These are phyloP conservation scores for Sugiyamaella castrensis DNA, from an alignment of 1,139 yeast genomes.

Conservation along the genomic window DNA sequence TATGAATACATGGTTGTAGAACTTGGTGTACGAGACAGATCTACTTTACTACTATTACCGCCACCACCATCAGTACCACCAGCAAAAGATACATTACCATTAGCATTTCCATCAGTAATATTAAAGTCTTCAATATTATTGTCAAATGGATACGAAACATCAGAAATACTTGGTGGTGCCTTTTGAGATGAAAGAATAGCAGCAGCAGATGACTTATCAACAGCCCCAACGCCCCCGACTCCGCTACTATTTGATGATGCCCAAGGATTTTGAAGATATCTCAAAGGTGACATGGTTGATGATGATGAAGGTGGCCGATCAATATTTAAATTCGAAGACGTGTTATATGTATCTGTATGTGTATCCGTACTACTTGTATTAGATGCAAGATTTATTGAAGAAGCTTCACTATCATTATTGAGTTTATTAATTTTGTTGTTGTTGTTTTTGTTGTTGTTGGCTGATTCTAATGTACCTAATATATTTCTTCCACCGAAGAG, in stretches of 20 bases:
- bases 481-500: too few relatives aligned
- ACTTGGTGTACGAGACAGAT: conserved; percentile 28
- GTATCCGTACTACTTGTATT: not conserved
- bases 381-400: not conserved
- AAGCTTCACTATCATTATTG: not conserved
- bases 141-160: conserved; percentile 10
- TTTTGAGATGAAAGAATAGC: conserved; percentile 12
- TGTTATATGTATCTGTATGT: conserved; percentile 1
- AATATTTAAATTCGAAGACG: not conserved
- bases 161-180: conserved; percentile 21
- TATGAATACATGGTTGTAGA: conserved; percentile 25
- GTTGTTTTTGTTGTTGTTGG: too few relatives aligned
- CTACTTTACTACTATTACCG: not conserved
- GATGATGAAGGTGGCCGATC: conserved; percentile 2
- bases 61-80: not conserved
- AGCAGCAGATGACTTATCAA: conserved; percentile 1
- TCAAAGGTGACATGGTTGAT: conserved; percentile 6
- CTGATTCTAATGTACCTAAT: too few relatives aligned
- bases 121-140: conserved; percentile 10
- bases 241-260: not conserved
- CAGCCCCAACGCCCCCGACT: conserved; percentile 1
- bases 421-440: too few relatives aligned
- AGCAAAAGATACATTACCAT: not conserved
- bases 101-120: not conserved
- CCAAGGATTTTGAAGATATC: conserved; percentile 14